A percentile compares a stretch with the other conserved stretches of the same genome.
phyloP scores from a whole-genome alignment of 2,329 filamentous ascomycete species.

The Thelonectria olida region DNA sequence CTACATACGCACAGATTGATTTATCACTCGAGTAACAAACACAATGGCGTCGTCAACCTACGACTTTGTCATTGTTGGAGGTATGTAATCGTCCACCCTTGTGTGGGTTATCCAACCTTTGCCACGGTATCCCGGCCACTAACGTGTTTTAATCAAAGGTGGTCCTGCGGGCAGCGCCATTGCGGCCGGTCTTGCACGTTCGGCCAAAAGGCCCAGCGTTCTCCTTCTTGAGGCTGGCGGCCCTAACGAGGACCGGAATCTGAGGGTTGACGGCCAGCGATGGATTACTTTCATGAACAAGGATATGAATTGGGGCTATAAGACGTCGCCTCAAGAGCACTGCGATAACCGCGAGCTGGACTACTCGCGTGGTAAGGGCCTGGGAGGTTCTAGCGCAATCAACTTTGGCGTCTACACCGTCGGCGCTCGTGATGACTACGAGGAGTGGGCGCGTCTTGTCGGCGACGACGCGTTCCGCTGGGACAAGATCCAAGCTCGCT shows the following conservation, averaged over 20 bases:
- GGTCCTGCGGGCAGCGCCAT: constrained; percentile 69
- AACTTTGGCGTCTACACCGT: constrained; percentile 64
- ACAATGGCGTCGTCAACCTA: constrained; percentile 7
- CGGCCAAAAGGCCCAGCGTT: constrained; percentile 58
- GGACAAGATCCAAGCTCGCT: constrained; percentile 60
- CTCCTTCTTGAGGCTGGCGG: constrained; percentile 70
- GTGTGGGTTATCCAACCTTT: background rate
- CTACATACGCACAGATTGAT: too few relatives aligned
- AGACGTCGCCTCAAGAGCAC: constrained; percentile 56
- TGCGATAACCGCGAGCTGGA: constrained; percentile 55
- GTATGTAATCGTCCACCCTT: constrained; percentile 17
- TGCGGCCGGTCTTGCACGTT: constrained; percentile 60
- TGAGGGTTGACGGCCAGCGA: constrained; percentile 63
- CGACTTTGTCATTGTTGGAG: constrained; percentile 36
- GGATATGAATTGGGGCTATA: constrained; percentile 63
- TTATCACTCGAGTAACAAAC: too few relatives aligned
- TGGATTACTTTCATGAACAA: constrained; percentile 60
- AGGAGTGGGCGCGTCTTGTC: constrained; percentile 66
- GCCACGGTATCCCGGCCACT: background rate
- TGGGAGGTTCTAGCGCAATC: constrained; percentile 62
- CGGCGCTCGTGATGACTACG: constrained; percentile 68
- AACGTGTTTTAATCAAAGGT: constrained; percentile 10
- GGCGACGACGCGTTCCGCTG: constrained; percentile 66
- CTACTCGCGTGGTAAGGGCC: constrained; percentile 59
- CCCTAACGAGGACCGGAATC: constrained; percentile 54